Base-by-base conservation (phyloP, 441 rosid genomes). In the Euphorbia corollata region DNA sequence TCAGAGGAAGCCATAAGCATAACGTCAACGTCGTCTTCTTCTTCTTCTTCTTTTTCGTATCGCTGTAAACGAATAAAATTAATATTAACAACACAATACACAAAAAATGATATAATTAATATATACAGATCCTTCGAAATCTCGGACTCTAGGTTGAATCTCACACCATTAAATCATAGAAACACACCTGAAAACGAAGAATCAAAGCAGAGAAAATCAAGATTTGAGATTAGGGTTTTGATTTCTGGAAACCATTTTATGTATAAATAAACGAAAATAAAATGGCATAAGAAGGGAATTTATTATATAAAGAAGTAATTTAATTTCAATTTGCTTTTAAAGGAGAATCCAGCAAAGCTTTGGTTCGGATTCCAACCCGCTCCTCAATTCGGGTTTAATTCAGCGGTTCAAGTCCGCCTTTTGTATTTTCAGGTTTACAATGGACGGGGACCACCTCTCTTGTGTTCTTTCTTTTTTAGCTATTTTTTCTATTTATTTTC, bases 1-100 rank as follows among this genome's bases (percentile, higher is more conserved):
- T 85, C 89, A 34, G 84, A 61, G 62, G 82, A 78, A 64, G 87
- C 74, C 97, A 85, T 81, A 55, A 47, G 19, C 19, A 3, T 4
- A 6, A 12, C 36, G 43, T 15, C 10, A 6, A 12, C 36, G 43
- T 15, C 15, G 24, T 50, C 54, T 8, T 19, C 58, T 20, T 4
- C 27, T 19, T 53, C 57, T 18, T 19, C 58, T 20, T 4, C 27
- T 19, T 53, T 24, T 18, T n/a, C 24, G 30, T 62, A 60, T 68
- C 60, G 27, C 68, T 64, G 69, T 63, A 18, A 23, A 61, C 36
- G 20, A 43, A 51, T 15, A 38, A 70, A 2, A 54, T 22, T 4
- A 63, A 64, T 63, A 60, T 30, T 41, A 34, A 18, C 24, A 47
- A 32, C 13, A 38, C 13, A 38, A 41, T 41, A 18, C 32, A 60